A percentile compares a stretch with the other conserved stretches of the same genome.
Evolutionary conservation across 352 stramenopile genomes (phyloP).

Genomic region (Achlya hypogyna): DNA sequence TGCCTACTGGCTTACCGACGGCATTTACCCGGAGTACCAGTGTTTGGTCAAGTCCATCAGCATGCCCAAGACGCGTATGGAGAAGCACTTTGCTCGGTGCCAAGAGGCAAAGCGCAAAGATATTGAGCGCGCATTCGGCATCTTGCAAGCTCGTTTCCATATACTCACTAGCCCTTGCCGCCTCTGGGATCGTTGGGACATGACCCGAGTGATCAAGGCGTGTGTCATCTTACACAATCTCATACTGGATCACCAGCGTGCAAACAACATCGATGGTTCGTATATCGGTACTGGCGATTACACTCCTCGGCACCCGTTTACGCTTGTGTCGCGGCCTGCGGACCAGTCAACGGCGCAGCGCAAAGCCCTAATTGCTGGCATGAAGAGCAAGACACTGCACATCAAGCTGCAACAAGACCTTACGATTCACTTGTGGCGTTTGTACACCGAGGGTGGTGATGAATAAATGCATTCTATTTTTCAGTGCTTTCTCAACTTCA

Average conservation of each 20-base stretch:
- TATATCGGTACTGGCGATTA: too few species aligned
- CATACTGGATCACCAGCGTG: background rate
- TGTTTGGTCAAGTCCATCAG: background rate
- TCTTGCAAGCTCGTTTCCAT: background rate
- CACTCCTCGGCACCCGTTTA: too few species aligned
- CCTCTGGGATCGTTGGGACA: background rate
- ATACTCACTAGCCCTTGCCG: background rate
- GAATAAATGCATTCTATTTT: too few species aligned
- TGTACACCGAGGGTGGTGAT: too few species aligned
- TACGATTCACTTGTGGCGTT: too few species aligned
- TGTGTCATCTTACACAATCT: background rate
- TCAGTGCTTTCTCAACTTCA: too few species aligned
- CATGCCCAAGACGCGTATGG: background rate
- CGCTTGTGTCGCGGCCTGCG: too few species aligned
- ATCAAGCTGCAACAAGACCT: too few species aligned
- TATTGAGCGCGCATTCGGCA: background rate
- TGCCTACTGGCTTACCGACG: background rate
- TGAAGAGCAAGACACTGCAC: too few species aligned
- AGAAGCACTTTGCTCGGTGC: background rate
- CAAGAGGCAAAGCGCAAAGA: background rate
- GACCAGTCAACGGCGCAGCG: too few species aligned
- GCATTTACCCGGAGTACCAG: background rate
- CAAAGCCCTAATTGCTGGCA: too few species aligned
- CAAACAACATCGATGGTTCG: too few species aligned
- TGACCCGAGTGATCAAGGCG: background rate